A percentile compares a stretch with the other conserved stretches of the same genome.
phyloP scores from a whole-genome alignment of 345 rosid species.

The Dipteronia dyeriana region DNA sequence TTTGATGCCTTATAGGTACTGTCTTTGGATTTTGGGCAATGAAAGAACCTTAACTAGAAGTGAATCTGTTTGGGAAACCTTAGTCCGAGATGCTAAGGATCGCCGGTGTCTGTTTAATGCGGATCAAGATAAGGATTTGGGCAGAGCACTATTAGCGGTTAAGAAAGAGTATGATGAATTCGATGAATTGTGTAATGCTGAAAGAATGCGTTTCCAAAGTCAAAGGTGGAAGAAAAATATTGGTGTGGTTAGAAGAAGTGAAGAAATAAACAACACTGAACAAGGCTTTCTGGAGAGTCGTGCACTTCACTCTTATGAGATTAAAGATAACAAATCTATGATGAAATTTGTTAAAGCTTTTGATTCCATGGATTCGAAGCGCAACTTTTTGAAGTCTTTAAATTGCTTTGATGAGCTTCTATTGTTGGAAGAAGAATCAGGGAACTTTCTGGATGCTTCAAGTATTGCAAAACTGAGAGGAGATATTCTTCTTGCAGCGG shows the following conservation, averaged over 20 bases:
- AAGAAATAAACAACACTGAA: constrained; percentile 12
- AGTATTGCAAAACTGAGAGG: constrained; percentile 39
- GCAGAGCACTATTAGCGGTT: constrained; percentile 28
- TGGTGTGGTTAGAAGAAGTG: too few relatives aligned
- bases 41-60: constrained; percentile 35
- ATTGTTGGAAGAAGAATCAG: constrained; percentile 32
- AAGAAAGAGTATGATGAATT: constrained; percentile 39
- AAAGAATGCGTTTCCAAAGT: too few relatives aligned
- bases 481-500: constrained; percentile 33
- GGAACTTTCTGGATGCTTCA: constrained; percentile 38
- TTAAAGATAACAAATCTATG: constrained; percentile 29
- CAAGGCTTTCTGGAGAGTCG: constrained; percentile 37
- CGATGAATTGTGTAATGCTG: constrained; percentile 30
- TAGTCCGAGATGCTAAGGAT: constrained; percentile 41
- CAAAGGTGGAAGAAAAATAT: too few relatives aligned
- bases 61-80: constrained; percentile 33
- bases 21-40: constrained; percentile 58
- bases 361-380: constrained; percentile 18
- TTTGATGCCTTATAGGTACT: constrained; percentile 27
- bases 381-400: constrained; percentile 29
- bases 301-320: constrained; percentile 33
- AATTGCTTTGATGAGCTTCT: constrained; percentile 38
- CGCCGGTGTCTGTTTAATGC: constrained; percentile 44
- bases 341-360: constrained; percentile 34
- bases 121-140: constrained; percentile 40